phyloP scores from a whole-genome alignment of 164 flowering plant genomes.

The Saururus chinensis region DNA sequence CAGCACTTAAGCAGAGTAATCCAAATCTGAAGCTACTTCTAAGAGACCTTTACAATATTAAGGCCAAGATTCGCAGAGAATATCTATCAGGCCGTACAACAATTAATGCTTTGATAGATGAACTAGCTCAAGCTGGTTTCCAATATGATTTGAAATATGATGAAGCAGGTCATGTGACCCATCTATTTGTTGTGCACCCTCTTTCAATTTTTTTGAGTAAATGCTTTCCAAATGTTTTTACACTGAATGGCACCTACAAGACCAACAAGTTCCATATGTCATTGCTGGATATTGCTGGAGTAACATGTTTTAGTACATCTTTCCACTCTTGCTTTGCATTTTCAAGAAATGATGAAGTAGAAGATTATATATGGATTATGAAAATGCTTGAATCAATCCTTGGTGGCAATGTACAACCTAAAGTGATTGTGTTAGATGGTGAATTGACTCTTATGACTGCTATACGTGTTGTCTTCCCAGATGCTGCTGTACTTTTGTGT shows the following conservation, averaged over 20 bases:
- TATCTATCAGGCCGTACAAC: slow-evolving; percentile 15
- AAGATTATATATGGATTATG: slow-evolving; percentile 8
- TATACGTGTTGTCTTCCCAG: slow-evolving; percentile 6
- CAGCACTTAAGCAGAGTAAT: slow-evolving; percentile 23
- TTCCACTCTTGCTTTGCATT: slow-evolving; percentile 10
- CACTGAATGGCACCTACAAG: slow-evolving; percentile 8
- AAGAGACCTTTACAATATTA: slow-evolving; percentile 3
- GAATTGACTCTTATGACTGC: slow-evolving; percentile 6
- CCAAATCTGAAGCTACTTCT: slow-evolving; percentile 17
- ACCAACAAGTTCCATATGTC: slow-evolving; percentile 9
- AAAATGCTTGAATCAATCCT: not conserved
- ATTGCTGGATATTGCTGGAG: slow-evolving; percentile 7
- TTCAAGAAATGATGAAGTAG: slow-evolving; percentile 2
- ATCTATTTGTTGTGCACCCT: slow-evolving; percentile 11
- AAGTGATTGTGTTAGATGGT: slow-evolving; percentile 5
- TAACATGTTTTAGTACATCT: slow-evolving; percentile 8
- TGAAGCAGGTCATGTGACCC: slow-evolving; percentile 6
- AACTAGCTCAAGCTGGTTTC: slow-evolving; percentile 7
- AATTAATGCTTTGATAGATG: slow-evolving; percentile 2
- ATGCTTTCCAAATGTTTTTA: slow-evolving; percentile 5
- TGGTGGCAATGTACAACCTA: slow-evolving; percentile 2
- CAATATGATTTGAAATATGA: slow-evolving; percentile 3
- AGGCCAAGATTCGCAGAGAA: slow-evolving; percentile 3
- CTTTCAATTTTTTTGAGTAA: slow-evolving; percentile 5
- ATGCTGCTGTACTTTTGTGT: slow-evolving; percentile 5